Conservation (phyloP, 305 asterid genomes). For the Fraxinus dipetala region DNA sequence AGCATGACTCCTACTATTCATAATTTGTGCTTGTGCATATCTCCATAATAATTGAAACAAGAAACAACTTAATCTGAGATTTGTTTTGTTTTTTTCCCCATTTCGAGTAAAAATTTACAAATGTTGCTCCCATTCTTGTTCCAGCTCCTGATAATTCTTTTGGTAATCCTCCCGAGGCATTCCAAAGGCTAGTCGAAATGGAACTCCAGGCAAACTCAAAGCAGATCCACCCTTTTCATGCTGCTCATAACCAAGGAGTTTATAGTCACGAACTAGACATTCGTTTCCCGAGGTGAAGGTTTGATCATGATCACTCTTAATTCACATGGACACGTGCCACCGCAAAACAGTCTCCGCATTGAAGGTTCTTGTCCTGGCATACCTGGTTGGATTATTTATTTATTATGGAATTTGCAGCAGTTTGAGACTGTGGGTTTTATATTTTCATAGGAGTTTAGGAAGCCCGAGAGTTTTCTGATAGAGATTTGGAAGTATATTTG, state of each 20-base stretch:
- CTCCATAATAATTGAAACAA: not conserved
- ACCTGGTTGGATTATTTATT: not conserved
- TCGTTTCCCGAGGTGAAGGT: not conserved
- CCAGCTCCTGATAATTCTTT: constrained; percentile 33
- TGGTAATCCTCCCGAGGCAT: constrained; percentile 66
- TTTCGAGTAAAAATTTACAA: not conserved
- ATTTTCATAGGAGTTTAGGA: not conserved
- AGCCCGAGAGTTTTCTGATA: not conserved
- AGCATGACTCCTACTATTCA: not conserved
- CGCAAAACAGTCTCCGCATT: not conserved
- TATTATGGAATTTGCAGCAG: not conserved
- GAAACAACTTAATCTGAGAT: not conserved
- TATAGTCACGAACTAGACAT: not conserved
- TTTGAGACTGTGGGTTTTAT: not conserved
- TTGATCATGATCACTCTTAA: not conserved
- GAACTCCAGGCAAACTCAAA: not conserved
- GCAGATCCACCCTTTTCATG: not conserved
- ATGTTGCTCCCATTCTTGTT: not conserved
- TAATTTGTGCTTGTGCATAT: not conserved
- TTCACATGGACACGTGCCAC: not conserved
- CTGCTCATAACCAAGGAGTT: not conserved
- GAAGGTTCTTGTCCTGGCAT: not conserved
- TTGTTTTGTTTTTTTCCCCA: not conserved
- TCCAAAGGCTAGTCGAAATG: constrained; percentile 47
- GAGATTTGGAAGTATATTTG: not conserved